Percentiles rank a stretch among this genome's conserved stretches.
phyloP scores from a whole-genome alignment of 1,139 yeast species.

The Geotrichum phurueaensis region DNA sequence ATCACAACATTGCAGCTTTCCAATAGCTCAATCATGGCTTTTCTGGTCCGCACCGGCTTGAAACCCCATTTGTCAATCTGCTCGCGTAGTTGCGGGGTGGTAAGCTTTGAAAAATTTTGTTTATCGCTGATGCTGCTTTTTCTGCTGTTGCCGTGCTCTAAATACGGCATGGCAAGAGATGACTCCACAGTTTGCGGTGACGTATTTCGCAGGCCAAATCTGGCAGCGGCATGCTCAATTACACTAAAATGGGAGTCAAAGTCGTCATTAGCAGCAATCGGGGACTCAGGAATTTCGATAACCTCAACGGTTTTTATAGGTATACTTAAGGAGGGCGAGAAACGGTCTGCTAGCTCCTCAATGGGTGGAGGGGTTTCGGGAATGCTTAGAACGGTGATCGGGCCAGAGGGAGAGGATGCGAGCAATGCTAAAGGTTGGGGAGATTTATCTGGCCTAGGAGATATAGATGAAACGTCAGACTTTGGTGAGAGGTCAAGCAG shows the following conservation, averaged over 20 bases:
- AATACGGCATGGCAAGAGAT: neutral
- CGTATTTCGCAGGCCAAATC: neutral
- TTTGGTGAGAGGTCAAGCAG: neutral
- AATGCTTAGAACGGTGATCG: neutral
- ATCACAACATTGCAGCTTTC: slow-evolving; percentile 11
- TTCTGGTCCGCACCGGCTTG: slow-evolving; percentile 11
- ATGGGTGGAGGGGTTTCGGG: neutral
- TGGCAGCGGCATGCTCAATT: neutral
- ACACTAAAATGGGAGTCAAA: slow-evolving; percentile 2
- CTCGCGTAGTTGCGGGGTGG: slow-evolving; percentile 2
- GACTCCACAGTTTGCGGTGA: neutral
- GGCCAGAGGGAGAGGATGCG: neutral
- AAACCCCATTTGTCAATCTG: slow-evolving; percentile 17
- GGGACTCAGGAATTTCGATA: slow-evolving; percentile 12
- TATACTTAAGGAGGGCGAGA: neutral
- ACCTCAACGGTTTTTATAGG: neutral
- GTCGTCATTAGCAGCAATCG: neutral
- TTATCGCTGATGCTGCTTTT: neutral
- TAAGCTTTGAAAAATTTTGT: slow-evolving; percentile 8
- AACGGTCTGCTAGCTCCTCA: neutral
- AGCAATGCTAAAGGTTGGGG: neutral
- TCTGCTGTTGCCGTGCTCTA: neutral
- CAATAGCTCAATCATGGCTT: slow-evolving; percentile 9
- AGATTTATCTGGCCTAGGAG: neutral
- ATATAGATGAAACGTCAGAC: neutral